phyloP scores from a whole-genome alignment of 371 early-diverging fungal species.

The Zychaea mexicana region DNA sequence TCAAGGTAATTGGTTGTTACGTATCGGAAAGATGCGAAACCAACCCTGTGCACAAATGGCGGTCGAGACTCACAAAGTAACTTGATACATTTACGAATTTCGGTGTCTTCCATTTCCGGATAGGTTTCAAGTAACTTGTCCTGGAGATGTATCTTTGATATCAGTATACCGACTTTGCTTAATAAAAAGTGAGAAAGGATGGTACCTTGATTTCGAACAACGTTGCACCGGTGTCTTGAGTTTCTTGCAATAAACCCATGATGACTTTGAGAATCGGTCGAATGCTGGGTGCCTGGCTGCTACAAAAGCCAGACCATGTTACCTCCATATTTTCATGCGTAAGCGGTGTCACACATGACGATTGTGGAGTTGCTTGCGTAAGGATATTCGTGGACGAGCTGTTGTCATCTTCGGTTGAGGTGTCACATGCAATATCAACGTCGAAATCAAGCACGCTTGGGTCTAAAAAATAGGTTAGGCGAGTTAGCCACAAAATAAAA shows the following conservation, averaged over 20 bases:
- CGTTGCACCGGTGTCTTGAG: conserved; percentile 13
- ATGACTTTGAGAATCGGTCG: conserved; percentile 7
- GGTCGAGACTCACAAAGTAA: conserved; percentile 11
- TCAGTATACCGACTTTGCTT: neutral
- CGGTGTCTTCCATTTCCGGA: conserved; percentile 6
- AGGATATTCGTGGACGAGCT: neutral
- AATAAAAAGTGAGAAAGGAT: neutral
- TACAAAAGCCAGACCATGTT: conserved; percentile 4
- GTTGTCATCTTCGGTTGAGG: neutral
- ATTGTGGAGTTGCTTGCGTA: neutral
- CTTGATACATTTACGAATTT: conserved; percentile 15
- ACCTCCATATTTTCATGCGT: neutral
- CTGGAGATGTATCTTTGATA: neutral
- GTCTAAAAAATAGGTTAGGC: too few relatives aligned
- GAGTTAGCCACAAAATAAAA: too few relatives aligned
- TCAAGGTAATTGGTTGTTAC: conserved; percentile 14
- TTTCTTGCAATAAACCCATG: conserved; percentile 7
- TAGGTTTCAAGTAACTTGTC: neutral
- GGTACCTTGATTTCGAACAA: conserved; percentile 24
- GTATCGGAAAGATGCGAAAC: conserved; percentile 26
- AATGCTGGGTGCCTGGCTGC: neutral
- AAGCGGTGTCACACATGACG: neutral
- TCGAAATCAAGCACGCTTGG: neutral
- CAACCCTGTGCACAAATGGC: conserved; percentile 20
- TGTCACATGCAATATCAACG: neutral